Base-by-base conservation (phyloP, 2,329 filamentous ascomycete species). In the Cordyceps javanica region DNA sequence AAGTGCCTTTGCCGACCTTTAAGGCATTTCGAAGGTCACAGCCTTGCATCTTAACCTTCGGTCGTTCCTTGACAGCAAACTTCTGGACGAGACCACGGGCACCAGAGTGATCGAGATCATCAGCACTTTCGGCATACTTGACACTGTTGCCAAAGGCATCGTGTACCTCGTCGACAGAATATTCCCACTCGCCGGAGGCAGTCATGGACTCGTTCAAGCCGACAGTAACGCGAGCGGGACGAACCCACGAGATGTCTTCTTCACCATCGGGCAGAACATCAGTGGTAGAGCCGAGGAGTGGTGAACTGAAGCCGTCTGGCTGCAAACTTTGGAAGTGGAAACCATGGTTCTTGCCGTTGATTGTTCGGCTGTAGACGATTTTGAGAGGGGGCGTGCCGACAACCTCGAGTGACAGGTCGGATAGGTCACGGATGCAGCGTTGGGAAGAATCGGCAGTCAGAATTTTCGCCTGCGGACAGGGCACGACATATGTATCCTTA, bases 261-360 rank as follows among this genome's bases (percentile, higher is more conserved):
- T 83, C 78, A 42, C 77, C 73, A 51, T 87, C 78, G 36, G 90
- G 67, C 42, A 88, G 75, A 42, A 91, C 68, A 19, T 79, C 80
- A 21, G 80, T 80, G 2, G 82, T 78, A 45, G 83, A 79, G 51
- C 81, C 81, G n/a, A 88, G 73, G 36, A 96, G 76, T 1, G 91
- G 91, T 1, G 91, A 96, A 3, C 82, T 78, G 66, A 92, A 87
- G 36, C 90, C 89, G 50, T 97, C 91, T 0, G 94, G 92, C 65
- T 96, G 92, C 45, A 99, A 84, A 66, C 90, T 96, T 72, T 97
- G 92, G 65, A 96, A 93, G 61, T 93, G 91, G 63, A 92, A 91
- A 60, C 89, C 90, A 64, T 87, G 86, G 62, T 95, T 86, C 62
- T 89, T 87, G 60, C 86, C 85, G 64, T 97, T 96, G 64, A 96